Evolutionary conservation across 2,329 filamentous ascomycete species (phyloP), one percentile per base, ranked within the genome.

Genomic region (Epichloe bromicola): DNA sequence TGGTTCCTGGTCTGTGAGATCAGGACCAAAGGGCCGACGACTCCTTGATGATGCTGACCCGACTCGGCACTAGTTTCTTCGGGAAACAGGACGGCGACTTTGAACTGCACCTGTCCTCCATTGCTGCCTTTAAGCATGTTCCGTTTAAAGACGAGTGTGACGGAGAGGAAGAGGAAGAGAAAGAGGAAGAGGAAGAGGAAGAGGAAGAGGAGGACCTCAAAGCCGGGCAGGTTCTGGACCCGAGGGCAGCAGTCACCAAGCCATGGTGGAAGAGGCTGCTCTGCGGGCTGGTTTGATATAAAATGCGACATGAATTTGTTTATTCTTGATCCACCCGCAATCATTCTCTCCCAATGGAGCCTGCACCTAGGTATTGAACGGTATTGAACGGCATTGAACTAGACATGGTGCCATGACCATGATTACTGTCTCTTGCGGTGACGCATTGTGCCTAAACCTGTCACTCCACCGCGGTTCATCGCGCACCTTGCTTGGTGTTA

Each of bases 11-110:
- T 30, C 8, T 30, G 26, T 30, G 23, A 26, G 1, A 26, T 26
- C 23, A 30, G 26, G 26, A 30, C 26, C 26, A 26, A 10, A 30
- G 26, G 8, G 8, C 26, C 10, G 26, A 8, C 26, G 26, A 10
- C 10, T 30, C 26, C 26, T 30, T 30, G 26, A 52, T 46, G 47
- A 48, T 46, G 46, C 60, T 67, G 48, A 67, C 52, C 37, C 44
- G 4, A 15, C 15, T 33, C 57, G 26, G 8, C 26, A 30, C 26
- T 30, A 88, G 86, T 65, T 89, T 88, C 70, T 90, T 90, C 57
- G 86, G 82, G 8, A 67, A 75, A 0, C 86, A 90, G 64, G 71
- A 86, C 55, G 86, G 86, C 3, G 70, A 79, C 3, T 89, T 89
- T 46, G 55, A 59, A 41, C 48, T 68, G 12, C 58, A 62, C 6